A percentile compares a stretch with the other conserved stretches of the same genome.
Evolutionary conservation across 371 early-diverging fungal genomes (phyloP).

Genomic region (Syncephalis plumigaleata): DNA sequence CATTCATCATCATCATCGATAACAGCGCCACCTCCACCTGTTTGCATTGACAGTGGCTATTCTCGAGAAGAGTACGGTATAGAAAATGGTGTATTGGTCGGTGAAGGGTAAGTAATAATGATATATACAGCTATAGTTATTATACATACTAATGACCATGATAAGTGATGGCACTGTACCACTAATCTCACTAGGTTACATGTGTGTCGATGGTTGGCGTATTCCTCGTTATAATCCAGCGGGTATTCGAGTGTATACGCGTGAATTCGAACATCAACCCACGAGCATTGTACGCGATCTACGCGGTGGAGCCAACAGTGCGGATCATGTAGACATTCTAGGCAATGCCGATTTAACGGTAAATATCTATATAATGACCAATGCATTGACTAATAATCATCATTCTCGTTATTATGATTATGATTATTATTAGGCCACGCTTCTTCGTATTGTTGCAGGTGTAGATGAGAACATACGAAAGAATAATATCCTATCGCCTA

Average conservation of each 20-base stretch:
- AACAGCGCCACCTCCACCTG: background rate
- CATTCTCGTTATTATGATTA: too few relatives aligned
- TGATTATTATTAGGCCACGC: too few relatives aligned
- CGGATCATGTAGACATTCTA: constrained; percentile 83
- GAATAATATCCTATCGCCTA: too few relatives aligned
- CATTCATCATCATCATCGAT: too few relatives aligned
- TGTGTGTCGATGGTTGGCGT: constrained; percentile 86
- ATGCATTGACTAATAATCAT: too few relatives aligned
- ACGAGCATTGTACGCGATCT: constrained; percentile 30
- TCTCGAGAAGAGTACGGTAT: constrained; percentile 17
- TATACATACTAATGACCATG: background rate
- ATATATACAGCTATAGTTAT: background rate
- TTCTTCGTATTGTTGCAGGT: too few relatives aligned
- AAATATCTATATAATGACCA: too few relatives aligned
- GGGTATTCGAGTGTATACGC: constrained; percentile 46
- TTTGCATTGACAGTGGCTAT: constrained; percentile 21
- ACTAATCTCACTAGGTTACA: constrained; percentile 73
- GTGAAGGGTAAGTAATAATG: constrained; percentile 27
- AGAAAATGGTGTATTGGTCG: constrained; percentile 31
- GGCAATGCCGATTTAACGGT: constrained; percentile 47
- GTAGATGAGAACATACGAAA: too few relatives aligned
- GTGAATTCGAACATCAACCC: constrained; percentile 56
- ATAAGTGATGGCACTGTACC: constrained; percentile 87
- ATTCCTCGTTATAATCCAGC: constrained; percentile 71
- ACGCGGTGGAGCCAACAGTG: constrained; percentile 66